A percentile compares a stretch with the other conserved stretches of the same genome.
Evolutionary conservation across 345 rosid species (phyloP).

Genomic region (Rhodamnia rubescens): DNA sequence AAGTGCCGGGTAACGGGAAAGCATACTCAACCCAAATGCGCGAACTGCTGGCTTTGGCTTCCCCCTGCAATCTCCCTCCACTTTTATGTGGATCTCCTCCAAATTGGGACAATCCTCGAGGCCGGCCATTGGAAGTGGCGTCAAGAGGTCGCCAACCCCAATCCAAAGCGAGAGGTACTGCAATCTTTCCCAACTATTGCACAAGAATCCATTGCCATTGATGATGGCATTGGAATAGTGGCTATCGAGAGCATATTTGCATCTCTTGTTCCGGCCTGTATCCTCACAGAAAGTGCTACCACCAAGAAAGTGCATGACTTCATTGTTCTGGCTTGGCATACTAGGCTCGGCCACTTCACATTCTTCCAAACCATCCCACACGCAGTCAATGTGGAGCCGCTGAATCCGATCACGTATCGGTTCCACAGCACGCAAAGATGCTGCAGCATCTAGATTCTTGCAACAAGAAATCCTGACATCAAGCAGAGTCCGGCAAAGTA

Average conservation of each 20-base stretch:
- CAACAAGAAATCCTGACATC: slow-evolving; percentile 69
- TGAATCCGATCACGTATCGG: slow-evolving; percentile 47
- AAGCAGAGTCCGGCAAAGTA: slow-evolving; percentile 33
- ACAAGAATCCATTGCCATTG: slow-evolving; percentile 26
- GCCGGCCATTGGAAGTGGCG: slow-evolving; percentile 45
- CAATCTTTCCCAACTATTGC: slow-evolving; percentile 58
- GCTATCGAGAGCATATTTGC: slow-evolving; percentile 23
- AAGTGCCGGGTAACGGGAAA: slow-evolving; percentile 43
- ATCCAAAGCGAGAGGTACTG: slow-evolving; percentile 71
- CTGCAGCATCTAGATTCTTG: slow-evolving; percentile 38
- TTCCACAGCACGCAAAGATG: slow-evolving; percentile 54
- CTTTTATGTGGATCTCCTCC: slow-evolving; percentile 66
- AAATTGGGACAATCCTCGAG: slow-evolving; percentile 63
- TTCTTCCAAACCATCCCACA: slow-evolving; percentile 47
- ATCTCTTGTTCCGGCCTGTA: slow-evolving; percentile 29
- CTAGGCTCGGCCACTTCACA: slow-evolving; percentile 2
- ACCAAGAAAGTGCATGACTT: background rate
- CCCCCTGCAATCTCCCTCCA: slow-evolving; percentile 86
- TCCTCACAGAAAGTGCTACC: slow-evolving; percentile 3
- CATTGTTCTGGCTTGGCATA: background rate
- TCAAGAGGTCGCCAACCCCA: slow-evolving; percentile 50
- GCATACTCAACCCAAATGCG: slow-evolving; percentile 61
- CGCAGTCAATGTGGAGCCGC: slow-evolving; percentile 71
- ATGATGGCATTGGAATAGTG: background rate
- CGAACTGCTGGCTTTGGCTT: slow-evolving; percentile 34